Evolutionary conservation across 305 asterid genomes (phyloP).

Genomic region (Fraxinus albicans): DNA sequence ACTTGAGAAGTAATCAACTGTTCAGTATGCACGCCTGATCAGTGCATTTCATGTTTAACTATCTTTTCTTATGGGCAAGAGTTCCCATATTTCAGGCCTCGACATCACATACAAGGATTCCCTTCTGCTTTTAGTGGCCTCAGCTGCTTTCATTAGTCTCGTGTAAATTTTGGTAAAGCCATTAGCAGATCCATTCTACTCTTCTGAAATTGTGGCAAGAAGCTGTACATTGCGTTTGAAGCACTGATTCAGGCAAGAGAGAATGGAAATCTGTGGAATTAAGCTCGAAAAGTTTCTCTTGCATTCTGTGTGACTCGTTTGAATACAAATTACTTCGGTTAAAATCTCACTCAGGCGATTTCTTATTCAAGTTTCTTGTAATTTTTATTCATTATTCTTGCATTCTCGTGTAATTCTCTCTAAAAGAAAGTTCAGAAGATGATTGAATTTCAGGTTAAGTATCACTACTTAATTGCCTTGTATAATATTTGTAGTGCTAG

Average conservation of each 20-base stretch:
- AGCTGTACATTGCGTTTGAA: slow-evolving; percentile 17
- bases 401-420: slow-evolving; percentile 33
- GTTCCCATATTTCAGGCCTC: slow-evolving; percentile 40
- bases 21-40: not conserved
- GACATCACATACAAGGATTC: slow-evolving; percentile 21
- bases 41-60: not conserved
- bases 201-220: slow-evolving; percentile 9
- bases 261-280: slow-evolving; percentile 6
- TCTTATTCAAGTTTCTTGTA: slow-evolving; percentile 24
- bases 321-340: slow-evolving; percentile 11
- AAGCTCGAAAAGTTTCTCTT: slow-evolving; percentile 11
- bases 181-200: slow-evolving; percentile 2
- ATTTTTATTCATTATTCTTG: slow-evolving; percentile 26
- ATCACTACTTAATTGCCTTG: not conserved
- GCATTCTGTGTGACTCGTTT: slow-evolving; percentile 18
- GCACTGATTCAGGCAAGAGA: slow-evolving; percentile 7
- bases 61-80: not conserved
- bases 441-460: not conserved
- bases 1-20: not conserved
- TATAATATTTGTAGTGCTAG: not conserved
- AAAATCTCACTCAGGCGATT: slow-evolving; percentile 28
- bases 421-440: slow-evolving; percentile 25
- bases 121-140: slow-evolving; percentile 28
- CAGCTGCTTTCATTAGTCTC: slow-evolving; percentile 28
- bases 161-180: slow-evolving; percentile 21